Percentiles rank a stretch among this genome's conserved stretches.
These are phyloP conservation scores for Terana coerulea DNA, from an alignment of 768 basidiomycete species.

Conservation along the genomic window DNA sequence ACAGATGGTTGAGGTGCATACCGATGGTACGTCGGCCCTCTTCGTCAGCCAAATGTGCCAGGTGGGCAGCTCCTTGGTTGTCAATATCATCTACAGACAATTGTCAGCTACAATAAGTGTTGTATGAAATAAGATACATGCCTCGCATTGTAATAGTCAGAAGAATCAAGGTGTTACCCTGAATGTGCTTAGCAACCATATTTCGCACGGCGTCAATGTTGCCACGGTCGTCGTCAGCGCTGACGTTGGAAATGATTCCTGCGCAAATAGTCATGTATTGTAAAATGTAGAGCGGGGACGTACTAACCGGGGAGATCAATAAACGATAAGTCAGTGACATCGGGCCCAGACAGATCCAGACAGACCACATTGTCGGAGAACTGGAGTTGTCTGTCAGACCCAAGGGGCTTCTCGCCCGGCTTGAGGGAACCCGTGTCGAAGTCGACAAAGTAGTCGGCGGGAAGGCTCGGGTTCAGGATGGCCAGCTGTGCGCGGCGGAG, in stretches of 20 bases:
- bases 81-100: constrained; percentile 60
- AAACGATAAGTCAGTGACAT: constrained; percentile 30
- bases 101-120: not conserved
- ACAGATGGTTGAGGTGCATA: constrained; percentile 18
- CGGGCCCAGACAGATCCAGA: constrained; percentile 24
- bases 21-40: constrained; percentile 65
- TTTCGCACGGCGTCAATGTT: constrained; percentile 55
- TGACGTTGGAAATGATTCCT: constrained; percentile 58
- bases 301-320: constrained; percentile 29
- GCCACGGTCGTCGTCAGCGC: not conserved
- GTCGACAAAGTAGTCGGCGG: constrained; percentile 5
- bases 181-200: constrained; percentile 55
- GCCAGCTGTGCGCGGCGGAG: constrained; percentile 60
- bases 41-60: constrained; percentile 55
- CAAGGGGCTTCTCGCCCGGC: constrained; percentile 12
- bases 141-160: constrained; percentile 59
- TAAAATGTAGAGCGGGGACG: not conserved
- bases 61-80: constrained; percentile 64
- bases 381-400: constrained; percentile 7
- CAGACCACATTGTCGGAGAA: constrained; percentile 28
- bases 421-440: constrained; percentile 9
- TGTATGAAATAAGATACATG: constrained; percentile 23
- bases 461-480: constrained; percentile 42
- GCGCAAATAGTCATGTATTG: constrained; percentile 4
- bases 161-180: constrained; percentile 53